Evolutionary conservation across 805 yeast species (phyloP).

Genomic region (Starmera quercuum): DNA sequence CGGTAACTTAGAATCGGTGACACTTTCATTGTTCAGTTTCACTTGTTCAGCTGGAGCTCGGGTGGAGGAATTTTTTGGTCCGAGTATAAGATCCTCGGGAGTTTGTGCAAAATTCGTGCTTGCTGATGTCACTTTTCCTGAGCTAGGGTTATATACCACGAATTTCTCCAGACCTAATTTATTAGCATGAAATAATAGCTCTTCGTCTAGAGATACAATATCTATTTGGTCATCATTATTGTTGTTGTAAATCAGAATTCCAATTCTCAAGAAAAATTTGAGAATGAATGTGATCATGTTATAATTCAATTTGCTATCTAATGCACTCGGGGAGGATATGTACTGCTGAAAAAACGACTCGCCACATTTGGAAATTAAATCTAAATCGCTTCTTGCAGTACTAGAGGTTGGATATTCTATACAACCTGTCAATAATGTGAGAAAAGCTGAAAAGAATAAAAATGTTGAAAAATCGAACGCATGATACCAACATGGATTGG

Average conservation of each 20-base stretch:
- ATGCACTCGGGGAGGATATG: neutral
- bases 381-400: conserved; percentile 8
- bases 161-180: neutral
- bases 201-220: conserved; percentile 4
- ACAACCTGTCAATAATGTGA: conserved; percentile 15
- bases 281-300: conserved; percentile 8
- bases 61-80: too few species aligned
- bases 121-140: too few species aligned
- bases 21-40: too few species aligned
- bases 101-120: too few species aligned
- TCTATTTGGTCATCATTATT: conserved; percentile 3
- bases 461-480: conserved; percentile 9
- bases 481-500: conserved; percentile 4
- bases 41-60: too few species aligned
- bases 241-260: conserved; percentile 13
- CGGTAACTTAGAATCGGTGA: too few species aligned
- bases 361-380: conserved; percentile 5
- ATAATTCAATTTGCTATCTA: conserved; percentile 5
- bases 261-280: conserved; percentile 14
- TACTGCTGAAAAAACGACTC: conserved; percentile 5
- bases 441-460: conserved; percentile 17
- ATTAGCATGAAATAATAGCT: conserved; percentile 2
- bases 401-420: conserved; percentile 14
- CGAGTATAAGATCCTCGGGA: too few species aligned
- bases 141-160: too few species aligned